Percentiles rank a stretch among this genome's conserved stretches.
Evolutionary conservation across 2,329 filamentous ascomycete genomes (phyloP).

Genomic region (Fusarium staphyleae): DNA sequence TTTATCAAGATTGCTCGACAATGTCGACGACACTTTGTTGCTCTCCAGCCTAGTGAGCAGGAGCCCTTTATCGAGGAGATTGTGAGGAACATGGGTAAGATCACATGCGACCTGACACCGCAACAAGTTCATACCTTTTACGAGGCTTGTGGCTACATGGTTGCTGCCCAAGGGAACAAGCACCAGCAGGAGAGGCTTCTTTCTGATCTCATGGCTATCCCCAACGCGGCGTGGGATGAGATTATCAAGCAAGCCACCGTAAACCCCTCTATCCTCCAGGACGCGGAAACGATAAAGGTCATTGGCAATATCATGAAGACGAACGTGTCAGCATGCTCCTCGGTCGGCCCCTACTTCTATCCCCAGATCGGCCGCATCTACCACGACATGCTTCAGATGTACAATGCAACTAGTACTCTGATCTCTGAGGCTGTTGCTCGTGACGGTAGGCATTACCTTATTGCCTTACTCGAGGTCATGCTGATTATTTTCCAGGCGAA

Average conservation of each 20-base stretch:
- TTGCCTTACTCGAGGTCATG: constrained; percentile 22
- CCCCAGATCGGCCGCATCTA: constrained; percentile 98
- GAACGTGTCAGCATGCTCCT: constrained; percentile 97
- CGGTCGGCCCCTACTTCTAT: constrained; percentile 96
- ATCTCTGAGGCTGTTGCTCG: constrained; percentile 91
- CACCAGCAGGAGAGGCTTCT: constrained; percentile 91
- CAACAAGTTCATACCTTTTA: constrained; percentile 99
- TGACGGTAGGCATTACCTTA: constrained; percentile 66
- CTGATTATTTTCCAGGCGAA: constrained; percentile 65
- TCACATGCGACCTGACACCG: constrained; percentile 91
- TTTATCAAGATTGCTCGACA: constrained; percentile 99
- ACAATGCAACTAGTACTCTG: constrained; percentile 92
- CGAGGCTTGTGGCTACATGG: constrained; percentile 99
- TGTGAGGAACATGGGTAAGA: constrained; percentile 92
- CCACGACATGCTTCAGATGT: constrained; percentile 99
- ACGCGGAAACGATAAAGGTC: constrained; percentile 95
- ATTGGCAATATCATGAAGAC: constrained; percentile 99
- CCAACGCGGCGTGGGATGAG: constrained; percentile 92
- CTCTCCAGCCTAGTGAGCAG: constrained; percentile 88
- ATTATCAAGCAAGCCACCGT: constrained; percentile 89
- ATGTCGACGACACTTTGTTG: constrained; percentile 96
- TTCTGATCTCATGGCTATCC: constrained; percentile 88
- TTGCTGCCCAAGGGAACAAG: constrained; percentile 95
- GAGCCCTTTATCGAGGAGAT: constrained; percentile 99
- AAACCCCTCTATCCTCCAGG: constrained; percentile 86